A percentile compares a stretch with the other conserved stretches of the same genome.
phyloP scores from a whole-genome alignment of 192 early-diverging fungal species.

The Podila epicladia region DNA sequence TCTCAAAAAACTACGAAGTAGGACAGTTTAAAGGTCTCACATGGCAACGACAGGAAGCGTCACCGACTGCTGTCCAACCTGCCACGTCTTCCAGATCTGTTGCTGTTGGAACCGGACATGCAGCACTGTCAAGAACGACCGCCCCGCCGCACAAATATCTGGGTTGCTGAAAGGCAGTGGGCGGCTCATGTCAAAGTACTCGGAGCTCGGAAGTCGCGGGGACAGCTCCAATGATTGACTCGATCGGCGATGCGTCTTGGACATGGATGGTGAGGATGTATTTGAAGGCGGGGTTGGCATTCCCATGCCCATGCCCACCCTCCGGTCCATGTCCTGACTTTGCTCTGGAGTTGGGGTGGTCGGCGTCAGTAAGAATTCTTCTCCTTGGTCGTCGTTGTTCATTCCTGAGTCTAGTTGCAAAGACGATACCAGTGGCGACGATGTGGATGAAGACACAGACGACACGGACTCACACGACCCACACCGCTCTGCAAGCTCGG shows the following conservation, averaged over 20 bases:
- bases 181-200: slow-evolving; percentile 4
- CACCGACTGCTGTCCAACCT: slow-evolving; percentile 33
- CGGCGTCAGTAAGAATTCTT: no score
- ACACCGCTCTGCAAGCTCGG: slow-evolving; percentile 14
- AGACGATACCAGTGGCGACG: neutral
- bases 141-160: slow-evolving; percentile 24
- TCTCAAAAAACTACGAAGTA: no score
- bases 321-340: no score
- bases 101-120: slow-evolving; percentile 31
- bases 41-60: slow-evolving; percentile 33
- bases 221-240: neutral
- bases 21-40: neutral
- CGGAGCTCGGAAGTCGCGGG: slow-evolving; percentile 10
- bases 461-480: neutral
- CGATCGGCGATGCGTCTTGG: neutral
- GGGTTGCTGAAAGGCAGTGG: slow-evolving; percentile 35
- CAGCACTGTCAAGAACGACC: slow-evolving; percentile 14
- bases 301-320: no score
- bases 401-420: neutral
- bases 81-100: slow-evolving; percentile 18
- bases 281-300: no score
- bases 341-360: no score
- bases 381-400: no score
- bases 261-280: neutral
- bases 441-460: neutral